These are phyloP conservation scores for Trichoderma simmonsii DNA, from an alignment of 2,329 filamentous ascomycete genomes.

Conservation along the genomic window DNA sequence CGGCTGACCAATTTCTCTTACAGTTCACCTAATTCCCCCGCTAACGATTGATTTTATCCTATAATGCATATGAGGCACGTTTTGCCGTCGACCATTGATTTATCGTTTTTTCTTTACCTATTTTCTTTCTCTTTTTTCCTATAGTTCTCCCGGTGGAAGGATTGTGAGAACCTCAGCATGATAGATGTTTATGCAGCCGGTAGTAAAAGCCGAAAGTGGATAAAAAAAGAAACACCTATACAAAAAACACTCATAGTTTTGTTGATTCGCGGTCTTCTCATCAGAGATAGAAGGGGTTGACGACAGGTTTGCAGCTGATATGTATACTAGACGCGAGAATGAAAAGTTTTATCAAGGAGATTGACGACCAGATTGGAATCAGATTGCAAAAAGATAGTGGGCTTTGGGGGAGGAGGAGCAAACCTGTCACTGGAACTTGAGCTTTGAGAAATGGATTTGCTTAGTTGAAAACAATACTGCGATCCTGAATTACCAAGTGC, in stretches of 20 bases:
- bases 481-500: neutral
- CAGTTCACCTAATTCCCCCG: constrained; percentile 45
- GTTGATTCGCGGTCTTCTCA: neutral
- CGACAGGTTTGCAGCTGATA: constrained; percentile 17
- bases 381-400: constrained; percentile 11
- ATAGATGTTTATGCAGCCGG: constrained; percentile 26
- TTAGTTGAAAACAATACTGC: neutral
- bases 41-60: constrained; percentile 39
- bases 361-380: constrained; percentile 19
- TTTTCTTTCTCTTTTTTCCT: constrained; percentile 23
- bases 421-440: constrained; percentile 5
- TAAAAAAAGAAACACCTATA: constrained; percentile 5
- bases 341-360: constrained; percentile 15
- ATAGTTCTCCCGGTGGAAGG: constrained; percentile 14
- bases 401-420: neutral
- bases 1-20: constrained; percentile 27
- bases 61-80: constrained; percentile 35
- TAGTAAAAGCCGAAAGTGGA: constrained; percentile 16
- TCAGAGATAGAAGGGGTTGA: neutral
- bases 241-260: constrained; percentile 7
- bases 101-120: constrained; percentile 22
- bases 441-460: neutral
- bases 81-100: constrained; percentile 27
- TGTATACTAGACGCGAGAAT: constrained; percentile 22
- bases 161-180: constrained; percentile 23